A percentile compares a stretch with the other conserved stretches of the same genome.
phyloP scores from a whole-genome alignment of 148 eudicot species.

The Salicornia ramosissima region DNA sequence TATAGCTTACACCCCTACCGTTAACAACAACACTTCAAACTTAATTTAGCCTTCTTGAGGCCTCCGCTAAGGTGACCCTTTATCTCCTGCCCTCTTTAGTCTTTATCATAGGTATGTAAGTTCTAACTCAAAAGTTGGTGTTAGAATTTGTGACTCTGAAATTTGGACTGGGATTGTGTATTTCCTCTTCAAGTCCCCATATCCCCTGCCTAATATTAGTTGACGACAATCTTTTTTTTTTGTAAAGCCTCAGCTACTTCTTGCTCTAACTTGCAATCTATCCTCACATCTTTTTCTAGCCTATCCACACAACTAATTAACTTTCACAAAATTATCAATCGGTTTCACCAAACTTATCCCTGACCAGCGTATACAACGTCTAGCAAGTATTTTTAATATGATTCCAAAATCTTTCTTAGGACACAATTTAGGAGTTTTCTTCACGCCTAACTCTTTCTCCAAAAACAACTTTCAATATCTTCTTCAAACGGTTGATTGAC shows the following conservation, averaged over 20 bases:
- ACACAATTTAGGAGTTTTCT: too few species aligned
- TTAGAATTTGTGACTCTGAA: neutral
- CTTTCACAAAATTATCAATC: neutral
- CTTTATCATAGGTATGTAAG: neutral
- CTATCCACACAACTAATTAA: neutral
- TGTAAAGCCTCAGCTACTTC: neutral
- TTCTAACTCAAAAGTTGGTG: neutral
- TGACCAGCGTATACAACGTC: too few species aligned
- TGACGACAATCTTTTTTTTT: neutral
- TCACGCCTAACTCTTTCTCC: too few species aligned
- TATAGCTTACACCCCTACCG: neutral
- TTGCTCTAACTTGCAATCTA: too few species aligned
- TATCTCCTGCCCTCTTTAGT: neutral
- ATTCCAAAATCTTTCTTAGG: too few species aligned
- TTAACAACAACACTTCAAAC: neutral
- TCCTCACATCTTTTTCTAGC: too few species aligned
- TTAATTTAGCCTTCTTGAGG: neutral
- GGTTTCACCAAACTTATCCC: too few species aligned
- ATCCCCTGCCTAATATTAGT: neutral
- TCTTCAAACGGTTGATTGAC: too few species aligned
- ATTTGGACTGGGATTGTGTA: neutral
- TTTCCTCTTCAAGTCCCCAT: neutral
- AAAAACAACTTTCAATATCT: too few species aligned
- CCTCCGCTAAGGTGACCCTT: neutral
- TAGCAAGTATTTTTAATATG: too few species aligned